Evolutionary conservation across 1,284 basidiomycete species (phyloP).

Genomic region (Peniophora sp.): DNA sequence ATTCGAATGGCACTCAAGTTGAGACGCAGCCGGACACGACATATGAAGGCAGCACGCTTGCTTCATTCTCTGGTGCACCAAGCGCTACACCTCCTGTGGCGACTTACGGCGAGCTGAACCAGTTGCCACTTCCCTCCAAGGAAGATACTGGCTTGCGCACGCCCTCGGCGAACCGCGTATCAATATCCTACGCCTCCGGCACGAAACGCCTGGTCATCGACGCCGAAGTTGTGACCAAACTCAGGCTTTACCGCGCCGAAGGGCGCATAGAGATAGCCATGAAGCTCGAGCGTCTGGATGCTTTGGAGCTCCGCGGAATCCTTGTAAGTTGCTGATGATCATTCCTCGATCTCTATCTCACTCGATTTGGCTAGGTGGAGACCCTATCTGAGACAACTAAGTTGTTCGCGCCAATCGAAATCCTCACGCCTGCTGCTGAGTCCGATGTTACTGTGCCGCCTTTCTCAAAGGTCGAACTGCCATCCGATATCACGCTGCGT

Average conservation of each 20-base stretch:
- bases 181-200: slow-evolving; percentile 88
- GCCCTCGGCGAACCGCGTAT: slow-evolving; percentile 78
- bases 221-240: slow-evolving; percentile 75
- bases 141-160: slow-evolving; percentile 20
- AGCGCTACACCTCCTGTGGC: slow-evolving; percentile 5
- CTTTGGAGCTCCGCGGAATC: slow-evolving; percentile 62
- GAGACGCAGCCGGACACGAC: slow-evolving; percentile 10
- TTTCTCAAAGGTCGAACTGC: slow-evolving; percentile 46
- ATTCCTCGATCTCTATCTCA: slow-evolving; percentile 4
- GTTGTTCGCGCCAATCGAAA: slow-evolving; percentile 56
- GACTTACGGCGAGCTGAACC: slow-evolving; percentile 10
- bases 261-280: slow-evolving; percentile 82
- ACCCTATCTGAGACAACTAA: slow-evolving; percentile 64
- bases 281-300: slow-evolving; percentile 44
- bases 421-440: slow-evolving; percentile 33
- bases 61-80: slow-evolving; percentile 5
- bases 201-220: slow-evolving; percentile 83
- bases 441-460: slow-evolving; percentile 59
- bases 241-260: slow-evolving; percentile 77
- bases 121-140: slow-evolving; percentile 8
- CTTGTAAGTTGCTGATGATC: slow-evolving; percentile 40
- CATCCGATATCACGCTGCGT: slow-evolving; percentile 45
- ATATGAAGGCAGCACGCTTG: slow-evolving; percentile 9
- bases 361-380: slow-evolving; percentile 49
- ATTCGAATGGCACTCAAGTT: background rate